Evolutionary conservation across 2,329 filamentous ascomycete genomes (phyloP), one percentile per base, ranked within the genome.

Genomic region (Penicillium decumbens): DNA sequence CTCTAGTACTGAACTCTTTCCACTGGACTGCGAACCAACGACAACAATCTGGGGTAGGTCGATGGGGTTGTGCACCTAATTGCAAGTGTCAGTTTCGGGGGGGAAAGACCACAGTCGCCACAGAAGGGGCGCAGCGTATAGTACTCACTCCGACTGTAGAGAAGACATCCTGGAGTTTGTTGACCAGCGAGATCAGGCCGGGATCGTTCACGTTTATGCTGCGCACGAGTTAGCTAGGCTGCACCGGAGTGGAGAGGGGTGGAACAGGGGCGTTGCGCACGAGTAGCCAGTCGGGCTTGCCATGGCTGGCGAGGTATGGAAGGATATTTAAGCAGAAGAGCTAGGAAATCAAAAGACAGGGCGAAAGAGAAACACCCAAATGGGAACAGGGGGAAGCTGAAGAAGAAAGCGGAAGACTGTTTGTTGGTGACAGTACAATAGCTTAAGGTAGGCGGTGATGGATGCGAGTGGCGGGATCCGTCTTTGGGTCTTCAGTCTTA

Each of bases 111-210:
- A 55, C 23, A 37, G 51, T 51, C 38, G 35, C 32, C 28, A 30
- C 6, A 45, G 15, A 38, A 39, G 8, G 3, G 24, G 23, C 10
- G 25, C 43, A 23, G 12, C 30, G n/a, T 12, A 20, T 51, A 35
- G 41, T 24, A 80, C 83, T 60, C 77, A 87, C 83, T 63, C 93
- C 93, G 63, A 98, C 93, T 37, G 93, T 97, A 55, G 92, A 87
- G 71, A 98, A 98, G 63, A 98, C 93, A 89, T 98, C 93, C 72
- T 98, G 93, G 41, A 98, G 85, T 79, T 95, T 97, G 80, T 98
- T 98, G 71, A 98, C 93, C 63, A 97, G 87, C 28, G 83, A 85
- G 64, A 87, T 87, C 62, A 87, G 76, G 58, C 77, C 77, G 24
- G 83, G 83, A 64, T 87, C 83, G 67, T 87, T 87, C 54, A 87